Percentiles rank a stretch among this genome's conserved stretches.
phyloP scores from a whole-genome alignment of 495 filamentous ascomycete genomes.

The Penicillium alfredii region DNA sequence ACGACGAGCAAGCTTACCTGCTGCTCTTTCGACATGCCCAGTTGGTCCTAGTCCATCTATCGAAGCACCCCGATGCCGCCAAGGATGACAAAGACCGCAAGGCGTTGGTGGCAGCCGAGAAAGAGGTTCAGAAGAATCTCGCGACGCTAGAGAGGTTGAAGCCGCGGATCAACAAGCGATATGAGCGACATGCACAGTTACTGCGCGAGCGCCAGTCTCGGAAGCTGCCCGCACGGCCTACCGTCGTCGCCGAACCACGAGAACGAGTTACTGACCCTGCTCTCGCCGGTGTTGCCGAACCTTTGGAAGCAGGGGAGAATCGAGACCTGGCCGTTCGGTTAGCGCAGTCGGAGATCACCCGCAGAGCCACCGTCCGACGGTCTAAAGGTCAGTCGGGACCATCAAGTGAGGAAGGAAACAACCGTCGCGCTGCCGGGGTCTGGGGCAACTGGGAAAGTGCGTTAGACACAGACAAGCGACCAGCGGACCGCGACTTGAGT shows the following conservation, averaged over 20 bases:
- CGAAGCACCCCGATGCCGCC: slow-evolving; percentile 50
- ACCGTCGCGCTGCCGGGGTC: slow-evolving; percentile 52
- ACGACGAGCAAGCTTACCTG: slow-evolving; percentile 81
- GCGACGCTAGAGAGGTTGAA: slow-evolving; percentile 58
- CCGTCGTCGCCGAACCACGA: slow-evolving; percentile 9
- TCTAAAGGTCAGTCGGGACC: slow-evolving; percentile 50
- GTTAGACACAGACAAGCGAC: slow-evolving; percentile 23
- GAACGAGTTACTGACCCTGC: slow-evolving; percentile 30
- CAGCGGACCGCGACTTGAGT: slow-evolving; percentile 36
- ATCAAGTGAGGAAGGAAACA: slow-evolving; percentile 49
- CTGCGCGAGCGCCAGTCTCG: slow-evolving; percentile 43
- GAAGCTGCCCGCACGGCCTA: slow-evolving; percentile 17
- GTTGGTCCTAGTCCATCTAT: slow-evolving; percentile 58
- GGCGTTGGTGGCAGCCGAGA: slow-evolving; percentile 43
- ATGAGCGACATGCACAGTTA: slow-evolving; percentile 54
- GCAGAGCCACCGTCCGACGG: slow-evolving; percentile 55
- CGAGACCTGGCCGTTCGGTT: slow-evolving; percentile 72
- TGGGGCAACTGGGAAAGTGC: slow-evolving; percentile 57
- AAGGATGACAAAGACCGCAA: slow-evolving; percentile 43
- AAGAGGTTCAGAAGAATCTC: slow-evolving; percentile 49
- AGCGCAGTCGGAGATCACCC: slow-evolving; percentile 65
- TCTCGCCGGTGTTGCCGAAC: slow-evolving; percentile 35
- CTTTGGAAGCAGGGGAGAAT: slow-evolving; percentile 65
- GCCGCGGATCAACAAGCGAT: slow-evolving; percentile 60
- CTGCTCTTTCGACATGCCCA: slow-evolving; percentile 76